Evolutionary conservation across 2,329 filamentous ascomycete species (phyloP), one percentile per base, ranked within the genome.

Genomic region (Nemania serpens): DNA sequence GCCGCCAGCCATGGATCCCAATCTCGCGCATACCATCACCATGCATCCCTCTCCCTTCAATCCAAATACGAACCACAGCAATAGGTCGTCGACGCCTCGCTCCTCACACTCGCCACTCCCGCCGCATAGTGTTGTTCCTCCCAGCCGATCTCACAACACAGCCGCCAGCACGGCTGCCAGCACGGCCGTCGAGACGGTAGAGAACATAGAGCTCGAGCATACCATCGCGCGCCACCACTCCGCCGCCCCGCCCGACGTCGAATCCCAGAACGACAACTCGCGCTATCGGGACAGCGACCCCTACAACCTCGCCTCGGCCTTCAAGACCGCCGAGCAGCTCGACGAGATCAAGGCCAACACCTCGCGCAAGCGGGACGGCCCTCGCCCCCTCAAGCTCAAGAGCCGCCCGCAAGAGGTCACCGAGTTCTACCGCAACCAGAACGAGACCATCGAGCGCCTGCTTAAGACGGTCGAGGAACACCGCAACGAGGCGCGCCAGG

Each of bases 391-490:
- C 33, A 61, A 61, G 53, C 37, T 66, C 18, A 66, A 63, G 53
- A 58, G 68, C 39, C 76, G 76, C 46, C 75, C 83, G 13, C 82
- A 79, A 66, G 88, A 85, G 70, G 75, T 98, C 15, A 84, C 90
- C 70, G 84, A 86, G 52, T 98, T 97, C 79, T 98, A 98, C 81
- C 85, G 91, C 74, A 83, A 83, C 33, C 94, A 99, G 74, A 99
- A 99, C 74, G 91, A 93, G 74, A 93, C 91, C 69, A 99, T 99
- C 67, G 87, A 97, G 78, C 87, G 91, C 11, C 84, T 97, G 77
- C 82, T 98, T 66, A 97, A 97, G 78, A 89, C 91, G 2, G 94
- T 98, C 2, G 92, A 97, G 71, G 92, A 97, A 72, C 95, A 98
- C 77, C 83, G 90, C 17, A 87, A 88, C 37, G 88, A 92, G 49